Evolutionary conservation across 1,284 basidiomycete species (phyloP).

Genomic region (Cryptococcus deneoformans): DNA sequence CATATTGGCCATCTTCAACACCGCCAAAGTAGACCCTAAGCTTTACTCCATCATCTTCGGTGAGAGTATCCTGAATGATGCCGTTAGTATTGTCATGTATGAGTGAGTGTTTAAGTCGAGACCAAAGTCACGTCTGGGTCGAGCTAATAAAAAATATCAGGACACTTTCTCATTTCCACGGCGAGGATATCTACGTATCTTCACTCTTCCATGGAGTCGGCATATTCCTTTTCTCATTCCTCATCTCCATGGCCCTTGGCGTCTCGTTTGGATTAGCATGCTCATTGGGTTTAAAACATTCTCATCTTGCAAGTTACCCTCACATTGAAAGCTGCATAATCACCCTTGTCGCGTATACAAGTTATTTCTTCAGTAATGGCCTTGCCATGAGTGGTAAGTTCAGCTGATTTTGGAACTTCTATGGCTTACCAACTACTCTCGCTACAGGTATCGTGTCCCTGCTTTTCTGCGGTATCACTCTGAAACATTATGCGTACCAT

Average conservation of each 20-base stretch:
- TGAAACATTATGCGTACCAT: constrained; percentile 99
- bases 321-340: constrained; percentile 94
- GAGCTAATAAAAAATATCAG: constrained; percentile 49
- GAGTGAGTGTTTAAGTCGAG: constrained; percentile 63
- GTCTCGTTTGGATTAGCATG: constrained; percentile 84
- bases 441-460: constrained; percentile 82
- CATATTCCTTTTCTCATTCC: constrained; percentile 94
- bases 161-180: constrained; percentile 88
- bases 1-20: constrained; percentile 97
- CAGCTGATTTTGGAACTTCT: too few relatives aligned
- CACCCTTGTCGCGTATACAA: constrained; percentile 90
- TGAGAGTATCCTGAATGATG: constrained; percentile 95
- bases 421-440: neutral
- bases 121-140: neutral
- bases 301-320: constrained; percentile 79
- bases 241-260: constrained; percentile 88
- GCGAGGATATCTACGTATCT: constrained; percentile 78
- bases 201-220: constrained; percentile 94
- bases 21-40: constrained; percentile 98
- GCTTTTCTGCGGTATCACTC: constrained; percentile 97
- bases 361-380: constrained; percentile 98
- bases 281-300: constrained; percentile 94
- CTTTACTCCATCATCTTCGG: constrained; percentile 98
- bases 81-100: constrained; percentile 99
- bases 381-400: constrained; percentile 76